Evolutionary conservation across 768 basidiomycete species (phyloP).

Genomic region (Suillus cothurnatus): DNA sequence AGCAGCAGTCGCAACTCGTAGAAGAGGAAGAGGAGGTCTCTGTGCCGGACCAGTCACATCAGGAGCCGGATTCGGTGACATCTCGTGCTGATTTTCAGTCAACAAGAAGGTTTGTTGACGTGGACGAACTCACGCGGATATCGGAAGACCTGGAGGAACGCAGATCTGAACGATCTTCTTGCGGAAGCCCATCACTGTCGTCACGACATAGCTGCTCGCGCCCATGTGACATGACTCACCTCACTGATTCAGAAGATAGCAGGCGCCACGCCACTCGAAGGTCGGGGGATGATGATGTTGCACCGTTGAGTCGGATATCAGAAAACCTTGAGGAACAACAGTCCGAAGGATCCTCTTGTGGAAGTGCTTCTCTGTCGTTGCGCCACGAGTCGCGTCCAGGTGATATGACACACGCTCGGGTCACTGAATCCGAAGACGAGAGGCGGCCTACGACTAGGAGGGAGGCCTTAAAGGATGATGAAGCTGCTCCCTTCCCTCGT

Average conservation of each 20-base stretch:
- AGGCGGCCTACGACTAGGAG: not conserved
- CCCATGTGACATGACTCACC: slow-evolving; percentile 5
- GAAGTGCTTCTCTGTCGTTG: not conserved
- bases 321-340: slow-evolving; percentile 68
- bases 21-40: slow-evolving; percentile 11
- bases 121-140: slow-evolving; percentile 63
- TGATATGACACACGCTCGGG: not conserved
- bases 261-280: not conserved
- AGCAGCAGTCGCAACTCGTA: slow-evolving; percentile 29
- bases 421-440: not conserved
- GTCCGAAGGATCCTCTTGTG: slow-evolving; percentile 43
- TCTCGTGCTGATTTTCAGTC: slow-evolving; percentile 11
- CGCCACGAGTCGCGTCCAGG: not conserved
- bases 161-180: slow-evolving; percentile 49
- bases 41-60: slow-evolving; percentile 11
- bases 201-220: slow-evolving; percentile 14
- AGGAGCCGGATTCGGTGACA: slow-evolving; percentile 18
- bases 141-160: slow-evolving; percentile 68
- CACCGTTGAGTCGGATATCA: slow-evolving; percentile 44
- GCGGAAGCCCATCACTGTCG: slow-evolving; percentile 20
- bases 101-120: slow-evolving; percentile 47
- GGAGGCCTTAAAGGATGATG: slow-evolving; percentile 16
- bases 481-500: slow-evolving; percentile 72
- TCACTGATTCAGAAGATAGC: not conserved
- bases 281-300: not conserved